Evolutionary conservation across 2,329 filamentous ascomycete species (phyloP).

Genomic region (Aspergillus sclerotialis): DNA sequence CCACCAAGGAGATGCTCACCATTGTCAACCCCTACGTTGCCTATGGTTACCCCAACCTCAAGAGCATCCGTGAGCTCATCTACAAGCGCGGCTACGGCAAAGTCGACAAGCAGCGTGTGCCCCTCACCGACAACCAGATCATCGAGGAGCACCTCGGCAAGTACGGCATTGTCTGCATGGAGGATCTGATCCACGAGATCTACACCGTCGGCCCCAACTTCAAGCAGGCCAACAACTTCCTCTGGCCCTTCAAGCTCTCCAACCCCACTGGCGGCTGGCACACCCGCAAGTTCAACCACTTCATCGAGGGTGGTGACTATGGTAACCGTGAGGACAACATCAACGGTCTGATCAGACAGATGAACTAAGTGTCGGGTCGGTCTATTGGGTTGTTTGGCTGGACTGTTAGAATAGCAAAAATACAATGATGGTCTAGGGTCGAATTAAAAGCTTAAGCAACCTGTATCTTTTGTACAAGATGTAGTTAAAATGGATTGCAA

Average conservation of each 20-base stretch:
- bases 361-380: constrained; percentile 65
- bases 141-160: constrained; percentile 95
- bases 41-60: constrained; percentile 99
- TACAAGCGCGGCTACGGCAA: constrained; percentile 99
- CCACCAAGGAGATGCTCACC: constrained; percentile 94
- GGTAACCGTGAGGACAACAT: constrained; percentile 99
- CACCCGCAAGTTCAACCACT: constrained; percentile 97
- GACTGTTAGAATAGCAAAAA: constrained; percentile 25
- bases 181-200: constrained; percentile 99
- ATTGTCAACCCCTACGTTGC: constrained; percentile 98
- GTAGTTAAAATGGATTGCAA: no score
- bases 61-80: constrained; percentile 97
- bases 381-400: constrained; percentile 27
- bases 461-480: constrained; percentile 14
- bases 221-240: constrained; percentile 99
- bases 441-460: constrained; percentile 31
- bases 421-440: constrained; percentile 27
- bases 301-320: constrained; percentile 95
- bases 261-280: constrained; percentile 98
- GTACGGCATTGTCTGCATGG: constrained; percentile 98
- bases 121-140: constrained; percentile 95
- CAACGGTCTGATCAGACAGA: constrained; percentile 92
- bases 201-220: constrained; percentile 98
- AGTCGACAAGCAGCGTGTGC: constrained; percentile 94
- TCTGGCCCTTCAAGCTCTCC: constrained; percentile 99